Evolutionary conservation across 108 stramenopile species (phyloP).

Genomic region (Chaetoceros muelleri): DNA sequence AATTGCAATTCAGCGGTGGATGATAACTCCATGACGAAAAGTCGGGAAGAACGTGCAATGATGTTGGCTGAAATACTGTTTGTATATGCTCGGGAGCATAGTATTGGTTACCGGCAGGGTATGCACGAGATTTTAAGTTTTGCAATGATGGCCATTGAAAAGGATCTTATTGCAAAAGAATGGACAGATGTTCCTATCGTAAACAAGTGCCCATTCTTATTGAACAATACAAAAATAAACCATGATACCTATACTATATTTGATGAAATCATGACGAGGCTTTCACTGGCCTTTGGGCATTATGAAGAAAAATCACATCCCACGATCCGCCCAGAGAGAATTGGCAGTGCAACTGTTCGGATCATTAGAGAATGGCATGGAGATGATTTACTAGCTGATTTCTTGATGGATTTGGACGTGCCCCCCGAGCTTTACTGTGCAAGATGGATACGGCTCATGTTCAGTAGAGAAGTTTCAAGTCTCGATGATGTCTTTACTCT

Average conservation of each 20-base stretch:
- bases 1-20: conserved; percentile 1
- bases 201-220: conserved; percentile 12
- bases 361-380: conserved; percentile 1
- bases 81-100: conserved; percentile 38
- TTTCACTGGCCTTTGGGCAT: conserved; percentile 32
- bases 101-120: conserved; percentile 75
- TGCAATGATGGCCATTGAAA: conserved; percentile 52
- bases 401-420: conserved; percentile 22
- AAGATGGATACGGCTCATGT: conserved; percentile 70
- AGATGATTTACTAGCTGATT: conserved; percentile 33
- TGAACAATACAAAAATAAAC: conserved; percentile 28
- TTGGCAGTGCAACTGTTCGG: neutral
- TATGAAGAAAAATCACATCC: neutral
- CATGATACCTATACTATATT: conserved; percentile 46
- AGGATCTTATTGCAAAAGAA: conserved; percentile 16
- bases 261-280: conserved; percentile 37
- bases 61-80: conserved; percentile 25
- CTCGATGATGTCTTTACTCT: conserved; percentile 24
- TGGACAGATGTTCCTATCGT: neutral
- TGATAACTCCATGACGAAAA: conserved; percentile 6
- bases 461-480: conserved; percentile 49
- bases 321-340: neutral
- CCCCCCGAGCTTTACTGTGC: conserved; percentile 50
- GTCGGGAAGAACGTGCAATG: conserved; percentile 21
- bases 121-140: conserved; percentile 81